Conservation (phyloP, 1,139 yeast species). For the Pichia sp. region DNA sequence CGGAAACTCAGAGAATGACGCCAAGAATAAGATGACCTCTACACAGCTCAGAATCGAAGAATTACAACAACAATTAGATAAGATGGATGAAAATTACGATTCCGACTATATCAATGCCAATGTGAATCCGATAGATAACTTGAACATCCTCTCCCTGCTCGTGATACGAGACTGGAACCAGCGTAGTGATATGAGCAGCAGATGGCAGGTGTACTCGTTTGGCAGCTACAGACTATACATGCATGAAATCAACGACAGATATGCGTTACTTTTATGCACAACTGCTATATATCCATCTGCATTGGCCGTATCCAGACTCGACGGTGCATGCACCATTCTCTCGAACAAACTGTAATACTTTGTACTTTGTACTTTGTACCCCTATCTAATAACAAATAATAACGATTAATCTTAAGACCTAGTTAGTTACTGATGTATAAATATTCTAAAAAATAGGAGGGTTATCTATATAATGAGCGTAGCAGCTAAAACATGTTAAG, state of each 20-base stretch:
- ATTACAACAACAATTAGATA: slow-evolving; percentile 17
- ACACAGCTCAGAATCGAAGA: slow-evolving; percentile 8
- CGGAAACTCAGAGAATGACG: not conserved
- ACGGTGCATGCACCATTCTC: slow-evolving; percentile 33
- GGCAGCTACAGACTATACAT: slow-evolving; percentile 24
- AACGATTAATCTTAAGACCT: not conserved
- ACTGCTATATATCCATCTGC: slow-evolving; percentile 38
- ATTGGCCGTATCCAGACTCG: slow-evolving; percentile 44
- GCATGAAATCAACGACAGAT: slow-evolving; percentile 23
- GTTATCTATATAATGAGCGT: too few relatives aligned
- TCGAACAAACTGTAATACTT: slow-evolving; percentile 5
- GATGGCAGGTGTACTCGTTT: slow-evolving; percentile 27
- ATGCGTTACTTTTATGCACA: slow-evolving; percentile 34
- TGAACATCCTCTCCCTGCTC: slow-evolving; percentile 46
- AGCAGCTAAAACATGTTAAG: too few relatives aligned
- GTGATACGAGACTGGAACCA: slow-evolving; percentile 40
- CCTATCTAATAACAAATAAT: not conserved
- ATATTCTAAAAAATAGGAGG: too few relatives aligned
- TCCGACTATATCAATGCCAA: slow-evolving; percentile 29
- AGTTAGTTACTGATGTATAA: too few relatives aligned
- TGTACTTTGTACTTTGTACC: too few relatives aligned
- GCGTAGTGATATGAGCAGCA: slow-evolving; percentile 2
- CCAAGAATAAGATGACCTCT: not conserved
- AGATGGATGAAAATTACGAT: slow-evolving; percentile 20
- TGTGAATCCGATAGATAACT: slow-evolving; percentile 37